These are phyloP conservation scores for Clausena lansium DNA, from an alignment of 345 rosid species.

Conservation along the genomic window DNA sequence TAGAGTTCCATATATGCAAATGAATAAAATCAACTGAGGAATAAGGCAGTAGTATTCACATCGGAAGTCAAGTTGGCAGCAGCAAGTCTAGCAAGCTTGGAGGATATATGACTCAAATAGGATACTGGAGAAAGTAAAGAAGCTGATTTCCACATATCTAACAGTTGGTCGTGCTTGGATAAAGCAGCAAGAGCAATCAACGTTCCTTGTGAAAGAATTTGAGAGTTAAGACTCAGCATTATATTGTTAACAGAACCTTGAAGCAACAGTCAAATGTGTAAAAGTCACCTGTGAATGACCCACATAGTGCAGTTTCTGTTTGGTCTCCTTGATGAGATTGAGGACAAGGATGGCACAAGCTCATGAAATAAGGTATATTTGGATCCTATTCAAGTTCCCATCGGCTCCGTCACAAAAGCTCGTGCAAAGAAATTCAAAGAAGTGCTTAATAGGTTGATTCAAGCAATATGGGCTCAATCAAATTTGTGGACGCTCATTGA, in stretches of 20 bases:
- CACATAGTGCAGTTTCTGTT: slow-evolving; percentile 47
- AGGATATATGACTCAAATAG: slow-evolving; percentile 33
- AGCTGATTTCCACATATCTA: slow-evolving; percentile 48
- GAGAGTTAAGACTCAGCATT: too few species aligned
- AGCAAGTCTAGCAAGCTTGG: slow-evolving; percentile 29
- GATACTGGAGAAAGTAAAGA: slow-evolving; percentile 47
- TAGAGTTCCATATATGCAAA: too few species aligned
- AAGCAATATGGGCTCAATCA: too few species aligned
- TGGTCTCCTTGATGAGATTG: slow-evolving; percentile 27
- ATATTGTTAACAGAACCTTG: background rate
- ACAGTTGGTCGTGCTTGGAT: slow-evolving; percentile 27
- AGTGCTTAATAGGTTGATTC: too few species aligned
- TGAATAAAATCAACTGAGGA: too few species aligned
- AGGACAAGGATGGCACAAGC: too few species aligned
- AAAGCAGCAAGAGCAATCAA: slow-evolving; percentile 48
- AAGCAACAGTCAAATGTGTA: background rate
- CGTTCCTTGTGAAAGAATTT: slow-evolving; percentile 37
- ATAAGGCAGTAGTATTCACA: background rate
- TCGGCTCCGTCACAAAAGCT: too few species aligned
- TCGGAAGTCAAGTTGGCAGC: slow-evolving; percentile 28
- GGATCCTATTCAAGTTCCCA: too few species aligned
- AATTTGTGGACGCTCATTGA: too few species aligned
- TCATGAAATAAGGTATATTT: too few species aligned
- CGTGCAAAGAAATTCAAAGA: too few species aligned
- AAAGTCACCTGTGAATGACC: slow-evolving; percentile 46